Percentiles rank a stretch among this genome's conserved stretches.
phyloP scores from a whole-genome alignment of 140 eudicot genomes.

The Erigeron philadelphicus region DNA sequence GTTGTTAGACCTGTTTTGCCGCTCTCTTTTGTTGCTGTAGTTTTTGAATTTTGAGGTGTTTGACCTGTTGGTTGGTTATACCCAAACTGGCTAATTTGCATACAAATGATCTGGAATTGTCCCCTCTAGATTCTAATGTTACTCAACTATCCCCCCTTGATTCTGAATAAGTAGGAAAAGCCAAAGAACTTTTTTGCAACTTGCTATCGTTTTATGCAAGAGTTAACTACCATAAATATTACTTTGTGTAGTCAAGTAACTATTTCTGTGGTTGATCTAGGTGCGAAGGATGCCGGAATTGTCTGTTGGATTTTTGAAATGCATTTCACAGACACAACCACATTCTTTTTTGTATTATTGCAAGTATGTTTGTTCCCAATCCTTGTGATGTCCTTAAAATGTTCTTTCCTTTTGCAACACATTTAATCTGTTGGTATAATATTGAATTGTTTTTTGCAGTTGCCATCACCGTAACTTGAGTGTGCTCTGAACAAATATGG shows the following conservation, averaged over 20 bases:
- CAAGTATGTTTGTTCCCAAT: conserved; percentile 47
- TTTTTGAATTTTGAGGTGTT: background rate
- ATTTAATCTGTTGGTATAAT: background rate
- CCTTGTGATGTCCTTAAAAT: background rate
- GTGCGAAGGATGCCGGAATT: conserved; percentile 88
- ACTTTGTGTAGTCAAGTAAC: conserved; percentile 1
- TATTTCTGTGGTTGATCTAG: conserved; percentile 35
- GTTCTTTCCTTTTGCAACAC: background rate
- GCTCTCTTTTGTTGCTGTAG: background rate
- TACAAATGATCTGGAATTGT: background rate
- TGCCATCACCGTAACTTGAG: conserved; percentile 79
- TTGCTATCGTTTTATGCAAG: conserved; percentile 3
- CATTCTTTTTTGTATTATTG: conserved; percentile 75
- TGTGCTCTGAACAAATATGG: conserved; percentile 67
- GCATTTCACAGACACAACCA: conserved; percentile 86
- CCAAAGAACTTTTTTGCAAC: background rate
- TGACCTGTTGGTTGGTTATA: background rate
- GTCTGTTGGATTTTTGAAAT: conserved; percentile 91
- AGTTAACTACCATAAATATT: background rate
- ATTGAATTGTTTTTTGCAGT: conserved; percentile 41
- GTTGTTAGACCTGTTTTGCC: background rate
- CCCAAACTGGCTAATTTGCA: background rate
- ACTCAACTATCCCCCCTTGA: background rate
- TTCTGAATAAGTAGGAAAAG: background rate
- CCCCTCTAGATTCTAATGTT: background rate